Evolutionary conservation across 2,329 filamentous ascomycete genomes (phyloP).

Genomic region (Graphilbum sp.): DNA sequence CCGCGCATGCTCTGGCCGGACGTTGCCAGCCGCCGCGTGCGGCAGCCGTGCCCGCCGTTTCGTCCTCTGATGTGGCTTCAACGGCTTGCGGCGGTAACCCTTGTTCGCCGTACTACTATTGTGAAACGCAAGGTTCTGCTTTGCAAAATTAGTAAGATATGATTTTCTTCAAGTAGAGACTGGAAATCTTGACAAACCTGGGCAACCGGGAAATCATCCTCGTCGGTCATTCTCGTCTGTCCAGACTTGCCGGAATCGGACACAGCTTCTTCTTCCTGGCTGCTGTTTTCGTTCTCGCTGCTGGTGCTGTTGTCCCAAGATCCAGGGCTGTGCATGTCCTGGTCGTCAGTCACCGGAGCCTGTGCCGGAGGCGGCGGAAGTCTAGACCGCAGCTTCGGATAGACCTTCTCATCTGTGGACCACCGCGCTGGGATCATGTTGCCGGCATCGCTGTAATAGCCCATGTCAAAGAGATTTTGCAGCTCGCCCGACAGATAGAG

Average conservation of each 20-base stretch:
- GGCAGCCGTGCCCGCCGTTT: constrained; percentile 5
- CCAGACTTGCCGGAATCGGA: constrained; percentile 5
- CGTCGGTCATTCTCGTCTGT: constrained; percentile 20
- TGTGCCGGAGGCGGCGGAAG: constrained; percentile 18
- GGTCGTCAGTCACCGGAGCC: constrained; percentile 22
- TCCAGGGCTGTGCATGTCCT: constrained; percentile 30
- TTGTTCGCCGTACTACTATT: constrained; percentile 8
- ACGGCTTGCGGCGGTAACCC: constrained; percentile 18
- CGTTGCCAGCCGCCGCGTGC: background rate
- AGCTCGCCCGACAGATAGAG: constrained; percentile 45
- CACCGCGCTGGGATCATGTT: constrained; percentile 55
- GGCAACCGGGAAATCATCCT: too few species aligned
- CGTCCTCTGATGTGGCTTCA: constrained; percentile 27
- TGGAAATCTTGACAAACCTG: too few species aligned
- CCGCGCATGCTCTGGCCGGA: background rate
- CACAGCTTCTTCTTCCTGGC: constrained; percentile 26
- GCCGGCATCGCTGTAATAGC: constrained; percentile 42
- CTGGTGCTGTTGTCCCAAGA: constrained; percentile 27
- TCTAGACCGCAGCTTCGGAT: constrained; percentile 34
- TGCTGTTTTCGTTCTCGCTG: constrained; percentile 36
- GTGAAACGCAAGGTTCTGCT: constrained; percentile 8
- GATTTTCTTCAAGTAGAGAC: too few species aligned
- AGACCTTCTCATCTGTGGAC: constrained; percentile 39
- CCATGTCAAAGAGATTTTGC: constrained; percentile 62
- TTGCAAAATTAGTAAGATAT: too few species aligned